Conservation (phyloP, 2,329 filamentous ascomycete genomes). For the Pestalotiopsis fici region DNA sequence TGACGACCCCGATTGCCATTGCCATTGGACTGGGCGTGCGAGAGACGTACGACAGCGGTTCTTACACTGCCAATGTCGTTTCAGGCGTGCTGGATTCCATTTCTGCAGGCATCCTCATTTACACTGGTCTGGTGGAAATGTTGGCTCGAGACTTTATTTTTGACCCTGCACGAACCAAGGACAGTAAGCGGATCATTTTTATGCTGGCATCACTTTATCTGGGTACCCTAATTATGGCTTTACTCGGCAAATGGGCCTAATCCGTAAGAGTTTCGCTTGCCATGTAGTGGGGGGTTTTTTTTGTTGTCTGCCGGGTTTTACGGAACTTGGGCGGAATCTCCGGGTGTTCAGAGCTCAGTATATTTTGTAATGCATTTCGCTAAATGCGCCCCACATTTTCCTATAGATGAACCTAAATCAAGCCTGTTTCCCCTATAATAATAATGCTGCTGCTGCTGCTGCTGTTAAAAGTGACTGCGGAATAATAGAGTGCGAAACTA, state of each 20-base stretch:
- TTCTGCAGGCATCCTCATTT: conserved; percentile 86
- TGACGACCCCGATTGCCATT: conserved; percentile 84
- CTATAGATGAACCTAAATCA: too few relatives aligned
- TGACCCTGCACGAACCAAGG: conserved; percentile 78
- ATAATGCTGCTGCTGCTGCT: too few relatives aligned
- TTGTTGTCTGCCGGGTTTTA: not conserved
- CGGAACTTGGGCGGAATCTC: too few relatives aligned
- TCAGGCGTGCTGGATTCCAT: conserved; percentile 91
- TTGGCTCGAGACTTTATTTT: conserved; percentile 98
- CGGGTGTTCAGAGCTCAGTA: too few relatives aligned
- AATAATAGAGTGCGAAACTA: too few relatives aligned
- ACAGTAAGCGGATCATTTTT: conserved; percentile 64
- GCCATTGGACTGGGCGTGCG: conserved; percentile 81
- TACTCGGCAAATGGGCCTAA: conserved; percentile 85
- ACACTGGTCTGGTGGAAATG: conserved; percentile 89
- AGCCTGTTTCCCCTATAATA: too few relatives aligned
- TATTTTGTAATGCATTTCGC: too few relatives aligned
- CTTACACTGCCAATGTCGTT: conserved; percentile 67
- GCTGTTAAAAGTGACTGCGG: too few relatives aligned
- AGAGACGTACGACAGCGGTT: conserved; percentile 60
- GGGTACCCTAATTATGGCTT: conserved; percentile 76
- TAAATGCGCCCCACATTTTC: too few relatives aligned
- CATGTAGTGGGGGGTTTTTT: not conserved
- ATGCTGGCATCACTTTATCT: conserved; percentile 75
- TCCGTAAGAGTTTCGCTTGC: not conserved